phyloP scores from a whole-genome alignment of 495 filamentous ascomycete species.

The Cudoniella acicularis region DNA sequence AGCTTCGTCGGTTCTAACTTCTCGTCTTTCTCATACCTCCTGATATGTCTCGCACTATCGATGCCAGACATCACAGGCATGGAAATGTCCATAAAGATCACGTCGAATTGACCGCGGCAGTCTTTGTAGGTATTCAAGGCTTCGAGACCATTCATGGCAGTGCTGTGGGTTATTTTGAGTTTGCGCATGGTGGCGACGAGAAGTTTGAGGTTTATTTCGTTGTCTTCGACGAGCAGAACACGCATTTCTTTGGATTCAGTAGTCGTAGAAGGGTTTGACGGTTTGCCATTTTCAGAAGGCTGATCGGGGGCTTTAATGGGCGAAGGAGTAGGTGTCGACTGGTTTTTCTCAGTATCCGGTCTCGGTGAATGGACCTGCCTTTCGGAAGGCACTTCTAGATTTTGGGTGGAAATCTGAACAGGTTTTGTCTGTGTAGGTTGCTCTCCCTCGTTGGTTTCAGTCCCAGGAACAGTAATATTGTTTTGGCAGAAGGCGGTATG shows the following conservation, averaged over 20 bases:
- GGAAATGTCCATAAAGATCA: conserved; percentile 62
- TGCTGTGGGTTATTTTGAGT: conserved; percentile 36
- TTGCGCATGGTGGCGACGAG: conserved; percentile 57
- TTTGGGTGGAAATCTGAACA: not conserved
- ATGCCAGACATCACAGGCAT: conserved; percentile 68
- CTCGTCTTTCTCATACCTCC: conserved; percentile 42
- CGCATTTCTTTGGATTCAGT: conserved; percentile 23
- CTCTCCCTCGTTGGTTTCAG: not conserved
- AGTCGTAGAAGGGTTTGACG: not conserved
- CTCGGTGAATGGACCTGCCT: not conserved
- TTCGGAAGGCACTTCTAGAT: not conserved
- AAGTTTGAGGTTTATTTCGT: conserved; percentile 70
- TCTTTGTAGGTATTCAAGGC: conserved; percentile 37
- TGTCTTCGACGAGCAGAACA: conserved; percentile 71
- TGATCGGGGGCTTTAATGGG: not conserved
- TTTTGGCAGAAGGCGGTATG: conserved; percentile 14
- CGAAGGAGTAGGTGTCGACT: not conserved
- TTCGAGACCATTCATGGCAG: conserved; percentile 41
- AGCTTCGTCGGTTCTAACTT: conserved; percentile 45
- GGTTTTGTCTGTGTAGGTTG: not conserved
- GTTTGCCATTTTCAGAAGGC: not conserved
- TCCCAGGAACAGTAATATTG: not conserved
- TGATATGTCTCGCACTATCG: conserved; percentile 52
- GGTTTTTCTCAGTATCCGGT: too few relatives aligned
- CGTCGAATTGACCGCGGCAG: conserved; percentile 35